A percentile compares a stretch with the other conserved stretches of the same genome.
These are phyloP conservation scores for Pythium angustatum DNA, from an alignment of 352 stramenopile genomes.

Conservation along the genomic window DNA sequence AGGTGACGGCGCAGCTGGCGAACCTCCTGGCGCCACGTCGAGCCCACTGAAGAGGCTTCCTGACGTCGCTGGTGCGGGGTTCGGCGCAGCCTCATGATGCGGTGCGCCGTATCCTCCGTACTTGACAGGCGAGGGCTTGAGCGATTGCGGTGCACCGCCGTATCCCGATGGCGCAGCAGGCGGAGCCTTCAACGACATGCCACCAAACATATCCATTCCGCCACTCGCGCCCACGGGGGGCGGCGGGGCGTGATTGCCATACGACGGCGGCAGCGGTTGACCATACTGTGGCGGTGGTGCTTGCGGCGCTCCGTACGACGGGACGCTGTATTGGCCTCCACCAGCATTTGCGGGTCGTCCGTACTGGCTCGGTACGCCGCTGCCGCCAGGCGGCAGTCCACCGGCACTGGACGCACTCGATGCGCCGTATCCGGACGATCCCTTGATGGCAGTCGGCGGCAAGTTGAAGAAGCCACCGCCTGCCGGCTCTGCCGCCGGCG, in stretches of 20 bases:
- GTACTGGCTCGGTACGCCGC: slow-evolving; percentile 5
- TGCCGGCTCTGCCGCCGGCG: slow-evolving; percentile 40
- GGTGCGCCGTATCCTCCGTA: slow-evolving; percentile 17
- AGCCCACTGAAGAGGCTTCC: slow-evolving; percentile 29
- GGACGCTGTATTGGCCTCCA: slow-evolving; percentile 10
- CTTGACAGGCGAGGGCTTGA: slow-evolving; percentile 24
- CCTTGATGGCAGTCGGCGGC: slow-evolving; percentile 61
- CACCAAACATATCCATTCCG: slow-evolving; percentile 69
- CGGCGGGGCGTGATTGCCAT: slow-evolving; percentile 15
- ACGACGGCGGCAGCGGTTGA: slow-evolving; percentile 18
- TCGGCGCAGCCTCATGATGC: slow-evolving; percentile 18
- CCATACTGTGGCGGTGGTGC: slow-evolving; percentile 12
- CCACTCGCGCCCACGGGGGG: slow-evolving; percentile 20
- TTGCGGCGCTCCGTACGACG: slow-evolving; percentile 27
- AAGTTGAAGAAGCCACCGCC: slow-evolving; percentile 88
- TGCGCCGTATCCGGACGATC: slow-evolving; percentile 22
- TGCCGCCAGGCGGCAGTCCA: not conserved
- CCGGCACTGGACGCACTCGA: slow-evolving; percentile 8
- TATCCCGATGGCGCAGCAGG: slow-evolving; percentile 9
- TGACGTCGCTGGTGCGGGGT: slow-evolving; percentile 12
- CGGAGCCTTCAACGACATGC: slow-evolving; percentile 60
- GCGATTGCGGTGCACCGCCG: slow-evolving; percentile 16
- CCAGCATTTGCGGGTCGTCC: not conserved
- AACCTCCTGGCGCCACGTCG: slow-evolving; percentile 17
- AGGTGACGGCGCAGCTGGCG: not conserved